Conservation (phyloP, 805 yeast genomes). For the Cephaloascus fragrans region DNA sequence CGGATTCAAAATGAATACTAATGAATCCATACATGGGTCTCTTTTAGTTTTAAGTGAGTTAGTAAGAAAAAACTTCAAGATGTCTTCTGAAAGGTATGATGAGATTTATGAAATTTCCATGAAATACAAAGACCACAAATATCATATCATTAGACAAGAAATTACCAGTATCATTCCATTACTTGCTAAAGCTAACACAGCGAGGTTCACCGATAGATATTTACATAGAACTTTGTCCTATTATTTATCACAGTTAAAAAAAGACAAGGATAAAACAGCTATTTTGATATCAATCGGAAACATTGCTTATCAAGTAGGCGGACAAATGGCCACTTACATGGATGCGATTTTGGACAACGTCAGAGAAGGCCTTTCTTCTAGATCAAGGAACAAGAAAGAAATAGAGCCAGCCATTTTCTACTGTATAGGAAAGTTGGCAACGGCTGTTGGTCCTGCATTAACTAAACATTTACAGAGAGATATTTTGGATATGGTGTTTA, state of each 20-base stretch:
- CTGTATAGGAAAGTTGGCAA: constrained; percentile 78
- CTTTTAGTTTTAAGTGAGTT: constrained; percentile 75
- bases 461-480: constrained; percentile 83
- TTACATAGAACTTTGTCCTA: constrained; percentile 72
- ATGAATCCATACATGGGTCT: constrained; percentile 82
- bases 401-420: constrained; percentile 81
- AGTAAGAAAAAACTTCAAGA: constrained; percentile 60
- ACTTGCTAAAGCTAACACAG: constrained; percentile 69
- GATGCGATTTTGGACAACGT: constrained; percentile 82
- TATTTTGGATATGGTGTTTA: constrained; percentile 66
- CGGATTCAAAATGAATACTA: constrained; percentile 32
- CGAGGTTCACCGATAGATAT: constrained; percentile 67
- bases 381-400: constrained; percentile 54
- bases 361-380: constrained; percentile 65
- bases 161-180: constrained; percentile 79
- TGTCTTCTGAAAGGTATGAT: constrained; percentile 62
- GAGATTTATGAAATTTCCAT: constrained; percentile 70
- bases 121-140: constrained; percentile 67
- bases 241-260: constrained; percentile 69
- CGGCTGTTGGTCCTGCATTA: constrained; percentile 87
- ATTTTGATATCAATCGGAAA: constrained; percentile 78
- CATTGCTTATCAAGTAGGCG: constrained; percentile 69
- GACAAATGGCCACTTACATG: constrained; percentile 77
- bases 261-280: constrained; percentile 65
- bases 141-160: constrained; percentile 68